Conservation (phyloP, 2,329 filamentous ascomycete genomes). For the Trichoderma arundinaceum region DNA sequence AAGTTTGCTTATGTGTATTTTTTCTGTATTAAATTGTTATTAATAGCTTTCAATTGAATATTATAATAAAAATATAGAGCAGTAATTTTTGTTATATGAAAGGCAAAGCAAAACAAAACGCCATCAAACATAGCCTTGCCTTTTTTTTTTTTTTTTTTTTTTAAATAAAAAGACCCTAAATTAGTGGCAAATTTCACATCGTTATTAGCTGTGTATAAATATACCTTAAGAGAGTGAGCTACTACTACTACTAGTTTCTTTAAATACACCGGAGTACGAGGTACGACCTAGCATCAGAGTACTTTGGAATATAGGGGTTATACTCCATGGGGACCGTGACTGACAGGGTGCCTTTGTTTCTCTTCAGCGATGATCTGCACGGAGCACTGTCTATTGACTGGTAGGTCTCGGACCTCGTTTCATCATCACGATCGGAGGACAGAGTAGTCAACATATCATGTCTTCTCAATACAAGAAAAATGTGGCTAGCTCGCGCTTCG, state of each 20-base stretch:
- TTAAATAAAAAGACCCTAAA: no score
- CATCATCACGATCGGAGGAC: constrained; percentile 5
- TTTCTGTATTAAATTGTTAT: no score
- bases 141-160: no score
- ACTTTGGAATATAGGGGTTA: constrained; percentile 26
- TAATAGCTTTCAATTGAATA: no score
- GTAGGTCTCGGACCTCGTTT: constrained; percentile 23
- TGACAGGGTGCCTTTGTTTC: constrained; percentile 25
- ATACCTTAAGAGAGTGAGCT: not conserved
- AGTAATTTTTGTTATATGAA: no score
- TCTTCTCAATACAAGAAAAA: constrained; percentile 43
- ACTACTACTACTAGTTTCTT: not conserved
- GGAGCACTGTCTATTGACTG: constrained; percentile 17
- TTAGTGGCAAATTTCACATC: not conserved
- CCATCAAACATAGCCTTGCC: no score
- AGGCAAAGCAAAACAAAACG: no score
- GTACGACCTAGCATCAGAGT: constrained; percentile 25
- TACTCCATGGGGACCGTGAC: constrained; percentile 21
- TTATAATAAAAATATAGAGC: no score
- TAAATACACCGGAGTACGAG: constrained; percentile 20
- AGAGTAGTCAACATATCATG: constrained; percentile 37
- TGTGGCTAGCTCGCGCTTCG: constrained; percentile 51
- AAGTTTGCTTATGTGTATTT: no score
- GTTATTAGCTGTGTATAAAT: not conserved
- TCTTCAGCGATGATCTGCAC: constrained; percentile 26